Base-by-base conservation (phyloP, 306 rosid species). In the Oemleria cerasiformis region DNA sequence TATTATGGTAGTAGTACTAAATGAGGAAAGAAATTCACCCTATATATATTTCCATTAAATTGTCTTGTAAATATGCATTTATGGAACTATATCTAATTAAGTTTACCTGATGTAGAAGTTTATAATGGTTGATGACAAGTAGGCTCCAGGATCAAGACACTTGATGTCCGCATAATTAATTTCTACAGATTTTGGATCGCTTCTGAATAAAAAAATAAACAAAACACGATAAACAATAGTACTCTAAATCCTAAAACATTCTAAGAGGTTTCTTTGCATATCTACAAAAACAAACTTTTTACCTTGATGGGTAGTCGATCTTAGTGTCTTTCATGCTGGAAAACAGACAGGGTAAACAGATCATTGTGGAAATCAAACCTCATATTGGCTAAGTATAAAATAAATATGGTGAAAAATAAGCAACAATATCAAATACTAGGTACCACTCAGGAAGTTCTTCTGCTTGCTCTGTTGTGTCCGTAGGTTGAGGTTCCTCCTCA, bases 301-400 rank as follows among this genome's bases (percentile, higher is more conserved):
- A 94, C 99, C 99, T 86, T 74, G 97, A 86, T 36, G 99, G 99
- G 73, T 87, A 94, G 84, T 86, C 89, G 75, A 89, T 89, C 81
- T 66, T 89, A 19, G 89, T 76, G 15, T 85, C 96, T 77, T 86
- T 86, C 76, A 82, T 76, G 82, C 99, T 94, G 90, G 69, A 87
- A 86, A 85, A 80, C 47, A 56, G 20, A 48, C 21, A 68, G n/a
- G 42, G 44, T 44, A 36, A 57, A 68, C 63, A 77, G 74, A 60
- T 80, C 54, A 77, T 12, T 45, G 19, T 55, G 63, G 20, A 78
- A 67, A 66, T 67, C 79, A 58, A 36, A 15, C 48, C 19, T 41
- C 66, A 71, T 53, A 61, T 62, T 55, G 55, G 70, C 40, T 14
- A 66, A 78, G 57, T 50, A 61, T 20, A 34, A 76, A 73, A 58